These are phyloP conservation scores for Plasmodium fragile DNA, from an alignment of 169 alveolate species.

Conservation along the genomic window DNA sequence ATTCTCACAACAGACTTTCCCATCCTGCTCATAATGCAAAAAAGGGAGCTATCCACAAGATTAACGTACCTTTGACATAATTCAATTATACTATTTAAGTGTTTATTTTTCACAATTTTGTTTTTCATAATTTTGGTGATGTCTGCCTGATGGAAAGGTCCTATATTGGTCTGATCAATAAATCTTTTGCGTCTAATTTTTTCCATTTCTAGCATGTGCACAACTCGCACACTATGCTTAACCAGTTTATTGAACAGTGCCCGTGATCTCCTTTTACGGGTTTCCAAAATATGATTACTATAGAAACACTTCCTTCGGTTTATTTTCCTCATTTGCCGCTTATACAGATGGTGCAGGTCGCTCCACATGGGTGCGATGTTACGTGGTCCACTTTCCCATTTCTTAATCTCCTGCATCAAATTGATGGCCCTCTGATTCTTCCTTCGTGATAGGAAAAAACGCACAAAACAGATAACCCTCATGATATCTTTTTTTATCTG, in stretches of 20 bases:
- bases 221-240: background rate
- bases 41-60: background rate
- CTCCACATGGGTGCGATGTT: background rate
- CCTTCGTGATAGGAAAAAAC: constrained; percentile 10
- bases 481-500: constrained; percentile 31
- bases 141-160: background rate
- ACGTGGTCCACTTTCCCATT: background rate
- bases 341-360: background rate
- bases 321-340: background rate
- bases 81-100: background rate
- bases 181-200: background rate
- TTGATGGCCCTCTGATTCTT: constrained; percentile 26
- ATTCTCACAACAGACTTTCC: background rate
- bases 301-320: background rate
- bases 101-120: constrained; percentile 5
- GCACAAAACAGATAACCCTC: constrained; percentile 19
- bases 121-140: constrained; percentile 20
- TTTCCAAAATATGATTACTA: constrained; percentile 2
- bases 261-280: background rate
- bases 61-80: constrained; percentile 8
- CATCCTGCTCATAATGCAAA: constrained; percentile 11
- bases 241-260: background rate
- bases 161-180: background rate
- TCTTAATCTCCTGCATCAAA: background rate
- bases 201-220: constrained; percentile 2